Conservation (phyloP, 2,329 filamentous ascomycete species). For the Metarhizium album region DNA sequence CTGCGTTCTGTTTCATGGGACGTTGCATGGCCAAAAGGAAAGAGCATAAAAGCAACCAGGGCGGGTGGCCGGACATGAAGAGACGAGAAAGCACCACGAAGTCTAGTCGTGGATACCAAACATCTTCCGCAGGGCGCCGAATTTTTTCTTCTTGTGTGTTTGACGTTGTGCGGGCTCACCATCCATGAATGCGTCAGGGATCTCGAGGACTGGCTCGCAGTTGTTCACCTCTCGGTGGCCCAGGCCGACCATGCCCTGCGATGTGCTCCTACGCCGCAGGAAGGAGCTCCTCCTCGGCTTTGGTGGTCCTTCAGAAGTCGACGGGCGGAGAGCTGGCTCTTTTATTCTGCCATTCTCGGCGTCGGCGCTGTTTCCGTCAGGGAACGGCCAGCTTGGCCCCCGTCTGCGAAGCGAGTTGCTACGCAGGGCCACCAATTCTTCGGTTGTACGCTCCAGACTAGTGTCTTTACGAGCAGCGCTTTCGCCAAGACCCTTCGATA, state of each 20-base stretch:
- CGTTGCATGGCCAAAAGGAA: not conserved
- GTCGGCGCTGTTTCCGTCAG: constrained; percentile 19
- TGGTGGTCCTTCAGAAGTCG: constrained; percentile 21
- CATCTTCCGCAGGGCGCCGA: constrained; percentile 53
- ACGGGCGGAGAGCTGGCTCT: constrained; percentile 21
- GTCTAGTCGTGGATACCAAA: constrained; percentile 42
- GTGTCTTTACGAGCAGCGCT: constrained; percentile 53
- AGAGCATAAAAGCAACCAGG: not conserved
- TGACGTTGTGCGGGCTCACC: constrained; percentile 1
- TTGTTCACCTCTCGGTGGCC: constrained; percentile 8
- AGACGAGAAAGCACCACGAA: constrained; percentile 7
- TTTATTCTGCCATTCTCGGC: constrained; percentile 14
- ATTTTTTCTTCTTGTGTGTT: constrained; percentile 51
- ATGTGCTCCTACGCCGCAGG: constrained; percentile 26
- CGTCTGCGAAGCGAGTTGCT: constrained; percentile 21
- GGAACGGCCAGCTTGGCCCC: constrained; percentile 24
- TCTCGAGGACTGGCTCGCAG: constrained; percentile 6
- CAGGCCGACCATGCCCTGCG: constrained; percentile 18
- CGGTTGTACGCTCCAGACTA: constrained; percentile 45
- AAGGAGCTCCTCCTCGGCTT: constrained; percentile 17
- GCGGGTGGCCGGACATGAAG: not conserved
- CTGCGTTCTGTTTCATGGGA: not conserved
- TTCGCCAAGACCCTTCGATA: constrained; percentile 43
- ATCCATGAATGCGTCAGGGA: not conserved
- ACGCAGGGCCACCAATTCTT: constrained; percentile 38